Percentiles rank a stretch among this genome's conserved stretches.
Conservation (phyloP, 805 yeast species). For the Blastobotrys americana region DNA sequence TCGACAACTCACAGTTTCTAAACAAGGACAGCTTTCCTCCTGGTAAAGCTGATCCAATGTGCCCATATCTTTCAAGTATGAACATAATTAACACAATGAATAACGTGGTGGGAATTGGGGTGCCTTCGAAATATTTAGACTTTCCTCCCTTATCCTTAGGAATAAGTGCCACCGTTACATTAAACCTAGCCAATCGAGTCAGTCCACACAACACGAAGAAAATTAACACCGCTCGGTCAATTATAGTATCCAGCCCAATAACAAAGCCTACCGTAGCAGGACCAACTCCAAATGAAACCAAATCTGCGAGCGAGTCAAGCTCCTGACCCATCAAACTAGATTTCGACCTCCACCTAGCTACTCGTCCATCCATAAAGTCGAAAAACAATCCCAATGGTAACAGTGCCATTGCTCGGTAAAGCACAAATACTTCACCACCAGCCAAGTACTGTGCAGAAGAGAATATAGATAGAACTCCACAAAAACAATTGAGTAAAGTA, state of each 20-base stretch:
- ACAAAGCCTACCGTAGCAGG: constrained; percentile 92
- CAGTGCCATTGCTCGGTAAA: constrained; percentile 84
- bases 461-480: constrained; percentile 85
- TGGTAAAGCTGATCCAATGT: constrained; percentile 45
- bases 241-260: constrained; percentile 78
- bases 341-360: constrained; percentile 88
- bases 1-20: constrained; percentile 50
- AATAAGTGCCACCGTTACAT: constrained; percentile 84
- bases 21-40: constrained; percentile 42
- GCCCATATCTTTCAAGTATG: constrained; percentile 46
- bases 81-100: constrained; percentile 70
- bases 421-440: constrained; percentile 49
- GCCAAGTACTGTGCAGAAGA: constrained; percentile 76
- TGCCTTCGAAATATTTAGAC: constrained; percentile 88
- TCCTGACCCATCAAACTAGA: constrained; percentile 95
- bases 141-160: constrained; percentile 88
- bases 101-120: constrained; percentile 89
- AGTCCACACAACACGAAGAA: constrained; percentile 90
- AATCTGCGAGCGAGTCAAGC: constrained; percentile 91
- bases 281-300: constrained; percentile 89
- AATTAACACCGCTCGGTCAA: constrained; percentile 68
- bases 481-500: constrained; percentile 87
- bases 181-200: constrained; percentile 89
- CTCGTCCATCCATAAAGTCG: constrained; percentile 95
- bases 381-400: constrained; percentile 88